Percentiles rank a stretch among this genome's conserved stretches.
Evolutionary conservation across 1,284 basidiomycete genomes (phyloP).

Genomic region (Grifola frondosa): DNA sequence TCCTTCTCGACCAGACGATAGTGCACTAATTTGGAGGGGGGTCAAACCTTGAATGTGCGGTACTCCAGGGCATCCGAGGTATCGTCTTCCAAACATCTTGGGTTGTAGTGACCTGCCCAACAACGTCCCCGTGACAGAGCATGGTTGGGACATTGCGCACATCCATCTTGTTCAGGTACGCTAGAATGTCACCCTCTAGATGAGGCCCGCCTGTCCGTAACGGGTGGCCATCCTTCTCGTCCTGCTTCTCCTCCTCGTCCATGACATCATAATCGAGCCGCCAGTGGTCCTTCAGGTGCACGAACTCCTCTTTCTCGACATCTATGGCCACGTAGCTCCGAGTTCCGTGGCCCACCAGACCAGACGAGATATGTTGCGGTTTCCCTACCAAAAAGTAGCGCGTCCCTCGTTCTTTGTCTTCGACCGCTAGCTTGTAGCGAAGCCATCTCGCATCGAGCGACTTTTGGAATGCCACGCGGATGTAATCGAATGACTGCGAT

Average conservation of each 20-base stretch:
- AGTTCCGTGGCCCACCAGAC: conserved; percentile 6
- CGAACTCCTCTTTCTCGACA: neutral
- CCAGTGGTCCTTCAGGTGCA: conserved; percentile 13
- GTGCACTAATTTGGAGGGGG: too few species aligned
- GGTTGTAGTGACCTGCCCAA: conserved; percentile 1
- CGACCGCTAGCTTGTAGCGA: neutral
- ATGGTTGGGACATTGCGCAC: conserved; percentile 4
- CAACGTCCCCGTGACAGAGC: conserved; percentile 9
- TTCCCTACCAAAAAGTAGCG: conserved; percentile 7
- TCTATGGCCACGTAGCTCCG: conserved; percentile 9
- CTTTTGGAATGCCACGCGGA: neutral
- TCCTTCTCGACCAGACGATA: conserved; percentile 9
- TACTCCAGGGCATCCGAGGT: neutral
- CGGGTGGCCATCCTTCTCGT: conserved; percentile 1
- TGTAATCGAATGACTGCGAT: conserved; percentile 10
- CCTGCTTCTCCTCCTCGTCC: conserved; percentile 6
- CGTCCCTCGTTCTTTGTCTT: neutral
- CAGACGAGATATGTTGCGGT: conserved; percentile 2
- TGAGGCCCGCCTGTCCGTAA: too few species aligned
- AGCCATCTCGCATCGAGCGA: neutral
- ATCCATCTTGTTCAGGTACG: neutral
- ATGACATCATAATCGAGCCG: conserved; percentile 2
- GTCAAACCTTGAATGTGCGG: conserved; percentile 6
- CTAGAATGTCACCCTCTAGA: conserved; percentile 7
- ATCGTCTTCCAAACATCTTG: conserved; percentile 2